Evolutionary conservation across 805 yeast species (phyloP), one percentile per base, ranked within the genome.

Genomic region (Candida orba): DNA sequence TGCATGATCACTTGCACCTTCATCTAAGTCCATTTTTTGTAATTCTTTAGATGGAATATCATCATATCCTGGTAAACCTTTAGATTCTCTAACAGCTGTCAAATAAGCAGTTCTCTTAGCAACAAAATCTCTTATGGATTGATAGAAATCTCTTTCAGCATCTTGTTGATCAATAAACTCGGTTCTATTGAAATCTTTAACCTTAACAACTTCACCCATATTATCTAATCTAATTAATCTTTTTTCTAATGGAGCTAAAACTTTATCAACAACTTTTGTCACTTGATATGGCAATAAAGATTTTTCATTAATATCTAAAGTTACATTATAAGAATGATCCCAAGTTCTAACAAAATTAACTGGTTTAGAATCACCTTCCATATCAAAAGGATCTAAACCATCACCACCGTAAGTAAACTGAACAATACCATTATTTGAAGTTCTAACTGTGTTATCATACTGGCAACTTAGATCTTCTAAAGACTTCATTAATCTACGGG

Each of bases 361-460:
- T 0, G 99, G 99, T 56, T 72, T 78, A 2, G 98, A 96, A 65
- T 95, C 96, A 53, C 99, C 99, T 67, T 95, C 99, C 99, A 93
- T 93, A 66, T 91, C 97, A 60, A 87, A 73, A 4, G 99, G 99
- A 71, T 93, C 99, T 51, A 93, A 75, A 39, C 98, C 96, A 65
- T 93, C 99, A 50, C 98, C 99, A 65, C 99, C 99, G 60, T 93
- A 93, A 31, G 88, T 86, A 66, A 93, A 93, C 66, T 93, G 99
- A 15, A 93, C 99, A 60, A 93, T 87, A 65, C 97, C 96, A 61
- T 89, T 89, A 43, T 95, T 77, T 1, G 98, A 91, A 48, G 95
- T 93, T 60, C 99, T 77, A 35, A 93, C 97, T 0, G 98, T 91
- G 56, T 79, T 79, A 63, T 93, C 99, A 64, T 93, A 93, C 59